A percentile compares a stretch with the other conserved stretches of the same genome.
Conservation (phyloP, 495 filamentous ascomycete species). For the Poronia punctata region DNA sequence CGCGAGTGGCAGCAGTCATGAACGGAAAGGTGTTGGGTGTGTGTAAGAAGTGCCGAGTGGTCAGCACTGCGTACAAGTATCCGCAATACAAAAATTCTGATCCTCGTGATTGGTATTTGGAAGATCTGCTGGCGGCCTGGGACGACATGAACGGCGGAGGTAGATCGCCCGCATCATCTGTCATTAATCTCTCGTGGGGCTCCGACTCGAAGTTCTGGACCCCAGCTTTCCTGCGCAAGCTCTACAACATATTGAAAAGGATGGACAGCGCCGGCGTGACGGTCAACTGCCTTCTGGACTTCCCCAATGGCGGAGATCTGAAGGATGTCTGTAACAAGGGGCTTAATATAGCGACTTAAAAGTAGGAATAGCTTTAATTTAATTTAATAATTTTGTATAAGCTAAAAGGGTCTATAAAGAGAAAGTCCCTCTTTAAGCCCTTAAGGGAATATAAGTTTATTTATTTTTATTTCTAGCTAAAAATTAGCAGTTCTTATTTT, state of each 20-base stretch:
- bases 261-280: conserved; percentile 6
- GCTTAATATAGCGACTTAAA: no score
- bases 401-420: no score
- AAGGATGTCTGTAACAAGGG: no score
- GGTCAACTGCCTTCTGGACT: no score
- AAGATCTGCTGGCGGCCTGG: conserved; percentile 4
- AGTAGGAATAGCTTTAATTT: no score
- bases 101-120: conserved; percentile 2
- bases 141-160: conserved; percentile 1
- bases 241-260: conserved; percentile 2
- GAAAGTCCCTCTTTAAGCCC: no score
- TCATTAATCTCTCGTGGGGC: conserved; percentile 4
- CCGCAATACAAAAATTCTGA: neutral
- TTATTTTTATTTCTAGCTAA: no score
- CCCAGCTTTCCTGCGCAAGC: neutral
- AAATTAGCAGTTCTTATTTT: no score
- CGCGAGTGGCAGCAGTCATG: neutral
- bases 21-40: neutral
- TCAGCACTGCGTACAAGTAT: neutral
- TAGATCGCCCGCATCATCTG: neutral
- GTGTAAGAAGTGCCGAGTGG: conserved; percentile 2
- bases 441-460: no score
- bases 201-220: conserved; percentile 2
- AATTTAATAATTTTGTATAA: no score
- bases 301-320: no score